Evolutionary conservation across 2,329 filamentous ascomycete species (phyloP).

Genomic region (Tympanopsis confertula): DNA sequence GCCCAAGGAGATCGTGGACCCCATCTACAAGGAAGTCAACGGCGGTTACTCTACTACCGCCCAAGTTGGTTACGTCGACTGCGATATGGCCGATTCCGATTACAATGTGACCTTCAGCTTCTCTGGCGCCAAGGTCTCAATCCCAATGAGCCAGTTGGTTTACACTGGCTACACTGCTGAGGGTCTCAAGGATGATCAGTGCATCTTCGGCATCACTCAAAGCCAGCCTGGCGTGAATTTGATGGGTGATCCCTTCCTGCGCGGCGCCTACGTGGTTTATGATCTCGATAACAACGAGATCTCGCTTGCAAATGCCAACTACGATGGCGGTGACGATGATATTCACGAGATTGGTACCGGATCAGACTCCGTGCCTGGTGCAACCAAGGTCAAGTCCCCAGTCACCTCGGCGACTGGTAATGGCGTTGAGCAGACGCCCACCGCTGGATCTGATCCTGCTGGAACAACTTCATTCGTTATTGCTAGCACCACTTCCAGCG

Average conservation of each 20-base stretch:
- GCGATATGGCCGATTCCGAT: not conserved
- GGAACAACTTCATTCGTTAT: too few species aligned
- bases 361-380: not conserved
- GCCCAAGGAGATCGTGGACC: not conserved
- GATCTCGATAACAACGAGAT: conserved; percentile 1
- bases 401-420: not conserved
- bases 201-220: not conserved
- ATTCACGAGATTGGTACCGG: not conserved
- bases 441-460: too few species aligned
- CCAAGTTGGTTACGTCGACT: not conserved
- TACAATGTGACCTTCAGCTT: not conserved
- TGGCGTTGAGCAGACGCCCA: too few species aligned
- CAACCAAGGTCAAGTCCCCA: not conserved
- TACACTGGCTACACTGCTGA: not conserved
- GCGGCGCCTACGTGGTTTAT: conserved; percentile 1
- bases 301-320: not conserved
- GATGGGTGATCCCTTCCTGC: not conserved
- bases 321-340: not conserved
- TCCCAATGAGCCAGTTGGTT: not conserved
- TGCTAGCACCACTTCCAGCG: too few species aligned
- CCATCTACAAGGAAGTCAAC: not conserved
- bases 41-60: not conserved
- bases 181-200: not conserved
- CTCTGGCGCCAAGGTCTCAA: not conserved
- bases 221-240: not conserved